A percentile compares a stretch with the other conserved stretches of the same genome.
Evolutionary conservation across 2,329 filamentous ascomycete genomes (phyloP).

Genomic region (Ascochyta fabae): DNA sequence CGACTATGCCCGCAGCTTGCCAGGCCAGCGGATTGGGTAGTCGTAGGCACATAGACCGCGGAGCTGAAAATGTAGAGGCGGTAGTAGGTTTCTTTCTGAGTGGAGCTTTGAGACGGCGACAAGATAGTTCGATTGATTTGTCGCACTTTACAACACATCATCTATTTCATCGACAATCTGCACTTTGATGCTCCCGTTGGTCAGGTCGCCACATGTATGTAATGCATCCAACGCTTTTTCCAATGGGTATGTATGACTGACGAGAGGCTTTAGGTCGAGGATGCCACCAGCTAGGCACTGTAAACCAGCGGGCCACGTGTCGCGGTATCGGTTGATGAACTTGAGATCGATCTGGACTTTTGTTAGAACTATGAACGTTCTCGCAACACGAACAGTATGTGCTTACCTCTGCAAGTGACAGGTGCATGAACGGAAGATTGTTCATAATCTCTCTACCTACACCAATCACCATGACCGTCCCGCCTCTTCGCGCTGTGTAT

Average conservation of each 20-base stretch:
- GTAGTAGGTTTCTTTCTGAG: no score
- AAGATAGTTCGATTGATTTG: not conserved
- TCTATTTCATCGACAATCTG: slow-evolving; percentile 61
- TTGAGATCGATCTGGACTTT: slow-evolving; percentile 64
- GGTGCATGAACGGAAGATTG: slow-evolving; percentile 71
- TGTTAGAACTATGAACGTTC: not conserved
- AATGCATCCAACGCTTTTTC: slow-evolving; percentile 67
- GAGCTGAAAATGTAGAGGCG: not conserved
- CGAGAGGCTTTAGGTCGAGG: slow-evolving; percentile 66
- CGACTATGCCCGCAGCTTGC: not conserved
- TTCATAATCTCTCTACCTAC: slow-evolving; percentile 69
- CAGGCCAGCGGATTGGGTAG: not conserved
- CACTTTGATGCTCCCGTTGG: slow-evolving; percentile 65
- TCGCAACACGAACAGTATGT: not conserved
- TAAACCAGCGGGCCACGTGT: slow-evolving; percentile 73
- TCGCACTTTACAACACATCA: slow-evolving; percentile 24
- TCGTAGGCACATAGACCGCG: not conserved
- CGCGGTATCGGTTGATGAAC: slow-evolving; percentile 74
- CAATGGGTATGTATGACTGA: slow-evolving; percentile 68
- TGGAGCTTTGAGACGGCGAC: not conserved
- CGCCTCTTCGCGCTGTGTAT: slow-evolving; percentile 64
- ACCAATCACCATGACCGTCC: slow-evolving; percentile 68
- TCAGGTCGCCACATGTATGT: slow-evolving; percentile 59
- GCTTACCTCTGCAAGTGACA: slow-evolving; percentile 64
- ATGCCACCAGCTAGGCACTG: slow-evolving; percentile 65